Evolutionary conservation across 2,329 filamentous ascomycete genomes (phyloP), one percentile per base, ranked within the genome.

Genomic region (Sporothrix variecibatus): DNA sequence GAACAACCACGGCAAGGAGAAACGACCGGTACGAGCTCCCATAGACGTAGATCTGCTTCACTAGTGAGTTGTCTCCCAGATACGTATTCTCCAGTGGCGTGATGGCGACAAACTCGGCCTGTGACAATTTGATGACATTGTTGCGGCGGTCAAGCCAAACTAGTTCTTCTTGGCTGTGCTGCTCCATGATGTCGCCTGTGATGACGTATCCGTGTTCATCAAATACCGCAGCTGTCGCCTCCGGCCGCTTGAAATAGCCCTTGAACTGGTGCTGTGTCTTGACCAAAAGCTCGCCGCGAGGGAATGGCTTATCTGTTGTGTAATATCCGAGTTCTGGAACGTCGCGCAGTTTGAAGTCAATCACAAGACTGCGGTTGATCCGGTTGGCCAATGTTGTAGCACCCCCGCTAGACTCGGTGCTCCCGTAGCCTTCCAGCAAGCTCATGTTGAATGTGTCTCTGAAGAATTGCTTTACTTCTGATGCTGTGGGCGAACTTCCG

Each of bases 61-160:
- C 49, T 17, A 71, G 68, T 26, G 68, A 46, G 28, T 56, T 71
- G 23, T 71, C 46, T 1, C 43, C 67, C n/a, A 71, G 67, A 56
- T 71, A 71, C 7, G 46, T 31, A 31, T 71, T 71, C 67, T 71
- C 67, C 23, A 71, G 5, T 12, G 67, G 67, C n/a, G 67, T 56
- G n/a, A 71, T 51, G 28, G 67, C 67, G 12, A 71, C 67, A 26
- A 71, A 71, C 67, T 71, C 67, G 67, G 67, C 67, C 28, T 71
- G 67, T 2, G 67, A 51, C 3, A 71, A 46, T 46, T 71, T 71
- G 46, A 71, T 71, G 6, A 71, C 67, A 38, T 71, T 71, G 46
- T 71, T 71, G 7, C 67, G 67, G 6, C 67, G 17, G 67, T 71
- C 67, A 4, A 71, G 20, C 67, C 67, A 71, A 46, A 56, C 26